Conservation (phyloP, 345 rosid species). For the Lumnitzera littorea region DNA sequence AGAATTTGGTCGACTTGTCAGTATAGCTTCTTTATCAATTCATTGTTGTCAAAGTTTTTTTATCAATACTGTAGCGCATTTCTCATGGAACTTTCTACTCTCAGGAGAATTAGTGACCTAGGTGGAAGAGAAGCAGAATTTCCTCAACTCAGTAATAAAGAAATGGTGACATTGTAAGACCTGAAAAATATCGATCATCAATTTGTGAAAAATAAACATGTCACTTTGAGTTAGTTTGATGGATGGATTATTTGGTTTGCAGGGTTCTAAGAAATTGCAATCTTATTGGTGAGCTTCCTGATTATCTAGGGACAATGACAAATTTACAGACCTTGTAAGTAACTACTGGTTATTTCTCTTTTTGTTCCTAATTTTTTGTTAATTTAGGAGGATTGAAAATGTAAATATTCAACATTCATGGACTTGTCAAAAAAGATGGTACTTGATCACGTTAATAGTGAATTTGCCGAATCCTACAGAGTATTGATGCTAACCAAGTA, state of each 20-base stretch:
- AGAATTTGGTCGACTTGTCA: background rate
- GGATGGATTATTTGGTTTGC: background rate
- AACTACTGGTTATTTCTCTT: too few relatives aligned
- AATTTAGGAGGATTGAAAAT: too few relatives aligned
- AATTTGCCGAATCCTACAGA: too few relatives aligned
- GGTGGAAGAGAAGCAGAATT: background rate
- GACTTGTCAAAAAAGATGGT: too few relatives aligned
- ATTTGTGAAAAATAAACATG: too few relatives aligned
- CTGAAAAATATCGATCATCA: background rate
- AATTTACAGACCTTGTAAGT: conserved; percentile 36
- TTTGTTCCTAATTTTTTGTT: too few relatives aligned
- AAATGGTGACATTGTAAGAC: conserved; percentile 2
- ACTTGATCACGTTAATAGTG: too few relatives aligned
- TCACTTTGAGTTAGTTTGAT: too few relatives aligned
- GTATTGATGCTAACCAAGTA: too few relatives aligned
- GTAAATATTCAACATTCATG: too few relatives aligned
- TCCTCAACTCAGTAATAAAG: background rate
- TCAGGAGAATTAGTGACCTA: conserved; percentile 17
- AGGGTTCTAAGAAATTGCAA: conserved; percentile 58
- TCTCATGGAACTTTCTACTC: too few relatives aligned
- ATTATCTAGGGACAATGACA: conserved; percentile 18
- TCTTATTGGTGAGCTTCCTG: conserved; percentile 39
- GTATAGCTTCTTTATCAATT: background rate
- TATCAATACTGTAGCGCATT: too few relatives aligned
- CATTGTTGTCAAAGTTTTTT: background rate